Evolutionary conservation across 2,329 filamentous ascomycete species (phyloP).

Genomic region (Nemania sp.): DNA sequence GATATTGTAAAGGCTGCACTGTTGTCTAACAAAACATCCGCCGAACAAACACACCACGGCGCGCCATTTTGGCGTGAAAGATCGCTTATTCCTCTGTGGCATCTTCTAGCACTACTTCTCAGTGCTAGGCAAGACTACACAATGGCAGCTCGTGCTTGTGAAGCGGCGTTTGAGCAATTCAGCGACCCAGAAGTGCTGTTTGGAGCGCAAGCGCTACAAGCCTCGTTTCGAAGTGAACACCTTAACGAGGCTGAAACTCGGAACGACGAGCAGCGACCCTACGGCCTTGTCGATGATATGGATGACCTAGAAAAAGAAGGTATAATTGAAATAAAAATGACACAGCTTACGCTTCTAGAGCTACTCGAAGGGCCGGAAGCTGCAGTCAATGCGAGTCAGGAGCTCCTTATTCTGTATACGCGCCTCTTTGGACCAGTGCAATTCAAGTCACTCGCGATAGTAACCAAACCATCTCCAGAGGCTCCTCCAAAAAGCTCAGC

Average conservation of each 20-base stretch:
- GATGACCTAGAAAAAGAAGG: constrained; percentile 81
- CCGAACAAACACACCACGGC: constrained; percentile 49
- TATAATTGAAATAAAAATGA: constrained; percentile 95
- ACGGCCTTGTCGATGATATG: constrained; percentile 75
- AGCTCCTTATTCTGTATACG: constrained; percentile 80
- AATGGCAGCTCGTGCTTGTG: constrained; percentile 80
- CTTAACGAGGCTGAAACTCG: constrained; percentile 59
- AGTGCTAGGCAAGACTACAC: constrained; percentile 85
- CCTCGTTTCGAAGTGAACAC: constrained; percentile 66
- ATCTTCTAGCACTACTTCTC: constrained; percentile 82
- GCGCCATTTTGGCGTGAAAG: constrained; percentile 66
- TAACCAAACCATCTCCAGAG: constrained; percentile 48
- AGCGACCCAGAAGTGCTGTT: constrained; percentile 72
- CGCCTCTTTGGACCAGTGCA: constrained; percentile 70
- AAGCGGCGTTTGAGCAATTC: constrained; percentile 91
- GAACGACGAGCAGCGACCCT: constrained; percentile 40
- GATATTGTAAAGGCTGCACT: constrained; percentile 80
- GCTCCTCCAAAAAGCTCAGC: constrained; percentile 72
- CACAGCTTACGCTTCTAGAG: constrained; percentile 83
- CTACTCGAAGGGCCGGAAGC: constrained; percentile 80
- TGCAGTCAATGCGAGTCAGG: constrained; percentile 86
- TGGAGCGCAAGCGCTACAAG: constrained; percentile 58
- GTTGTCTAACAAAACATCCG: constrained; percentile 58
- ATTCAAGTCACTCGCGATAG: constrained; percentile 43
- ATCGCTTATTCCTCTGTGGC: constrained; percentile 80